Evolutionary conservation across 1,284 basidiomycete genomes (phyloP).

Genomic region (Moesziomyces sp.): DNA sequence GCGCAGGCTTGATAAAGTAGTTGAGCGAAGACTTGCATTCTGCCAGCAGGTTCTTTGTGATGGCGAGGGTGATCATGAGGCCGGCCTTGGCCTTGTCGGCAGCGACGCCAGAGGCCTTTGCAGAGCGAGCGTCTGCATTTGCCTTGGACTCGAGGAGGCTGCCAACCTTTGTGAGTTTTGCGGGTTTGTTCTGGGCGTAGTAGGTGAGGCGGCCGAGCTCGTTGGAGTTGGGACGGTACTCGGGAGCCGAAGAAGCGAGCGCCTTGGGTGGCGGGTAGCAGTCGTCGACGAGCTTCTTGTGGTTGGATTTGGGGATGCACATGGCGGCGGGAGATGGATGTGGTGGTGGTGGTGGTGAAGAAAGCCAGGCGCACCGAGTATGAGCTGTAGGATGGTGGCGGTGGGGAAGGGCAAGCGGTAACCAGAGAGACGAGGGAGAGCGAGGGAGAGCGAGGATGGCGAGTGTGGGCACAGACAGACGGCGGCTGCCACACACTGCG

Average conservation of each 20-base stretch:
- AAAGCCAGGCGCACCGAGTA: not conserved
- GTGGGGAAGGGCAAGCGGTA: no score
- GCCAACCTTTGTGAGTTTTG: conserved; percentile 86
- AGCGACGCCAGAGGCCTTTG: conserved; percentile 74
- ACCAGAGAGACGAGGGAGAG: not conserved
- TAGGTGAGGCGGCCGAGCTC: conserved; percentile 91
- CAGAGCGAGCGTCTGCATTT: conserved; percentile 75
- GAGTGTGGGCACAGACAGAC: no score
- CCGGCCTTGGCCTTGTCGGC: conserved; percentile 80
- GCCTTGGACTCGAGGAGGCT: conserved; percentile 84
- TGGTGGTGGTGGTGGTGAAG: not conserved
- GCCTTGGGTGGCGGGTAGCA: conserved; percentile 89
- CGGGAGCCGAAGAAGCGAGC: conserved; percentile 79
- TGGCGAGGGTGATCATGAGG: conserved; percentile 85
- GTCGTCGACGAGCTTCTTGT: conserved; percentile 84
- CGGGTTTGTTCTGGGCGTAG: conserved; percentile 88
- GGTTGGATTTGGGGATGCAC: conserved; percentile 77
- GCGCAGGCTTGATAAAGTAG: conserved; percentile 81
- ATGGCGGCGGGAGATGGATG: conserved; percentile 9
- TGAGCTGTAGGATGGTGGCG: not conserved
- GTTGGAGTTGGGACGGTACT: conserved; percentile 75
- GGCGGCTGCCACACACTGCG: no score
- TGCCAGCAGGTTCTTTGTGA: conserved; percentile 83
- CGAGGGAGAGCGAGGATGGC: not conserved
- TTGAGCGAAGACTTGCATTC: conserved; percentile 89